Evolutionary conservation across 2,329 filamentous ascomycete genomes (phyloP).

Genomic region (Talaromyces piceae): DNA sequence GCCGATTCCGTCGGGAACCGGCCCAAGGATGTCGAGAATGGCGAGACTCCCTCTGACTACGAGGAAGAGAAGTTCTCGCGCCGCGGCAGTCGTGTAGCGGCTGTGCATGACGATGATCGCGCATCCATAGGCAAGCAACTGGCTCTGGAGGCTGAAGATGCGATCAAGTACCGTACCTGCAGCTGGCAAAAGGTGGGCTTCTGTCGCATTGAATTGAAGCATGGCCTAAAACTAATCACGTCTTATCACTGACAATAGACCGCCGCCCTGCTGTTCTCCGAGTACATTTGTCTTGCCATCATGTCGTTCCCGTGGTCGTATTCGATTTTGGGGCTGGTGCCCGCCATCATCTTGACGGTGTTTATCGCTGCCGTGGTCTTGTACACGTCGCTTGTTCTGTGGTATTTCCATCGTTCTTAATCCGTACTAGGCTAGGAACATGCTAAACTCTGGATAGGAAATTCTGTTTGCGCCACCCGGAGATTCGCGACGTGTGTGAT

Average conservation of each 20-base stretch:
- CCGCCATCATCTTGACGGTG: conserved; percentile 74
- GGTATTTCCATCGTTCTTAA: conserved; percentile 35
- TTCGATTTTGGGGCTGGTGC: conserved; percentile 76
- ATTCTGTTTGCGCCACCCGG: conserved; percentile 83
- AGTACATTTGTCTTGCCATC: conserved; percentile 88
- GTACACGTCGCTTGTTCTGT: conserved; percentile 67
- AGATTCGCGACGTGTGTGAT: conserved; percentile 87
- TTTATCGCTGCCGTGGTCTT: conserved; percentile 71
- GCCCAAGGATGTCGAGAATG: conserved; percentile 8
- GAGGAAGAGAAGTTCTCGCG: conserved; percentile 22
- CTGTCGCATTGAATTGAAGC: too few relatives aligned
- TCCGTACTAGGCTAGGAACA: conserved; percentile 18
- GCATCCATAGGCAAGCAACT: conserved; percentile 59
- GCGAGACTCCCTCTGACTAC: conserved; percentile 13
- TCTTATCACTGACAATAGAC: conserved; percentile 50
- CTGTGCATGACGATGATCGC: conserved; percentile 31
- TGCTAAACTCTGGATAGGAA: conserved; percentile 51
- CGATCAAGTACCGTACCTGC: conserved; percentile 87
- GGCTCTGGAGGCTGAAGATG: conserved; percentile 65
- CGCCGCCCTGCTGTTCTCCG: conserved; percentile 80
- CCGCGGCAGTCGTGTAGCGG: conserved; percentile 14
- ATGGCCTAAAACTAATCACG: too few relatives aligned
- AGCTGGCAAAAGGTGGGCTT: conserved; percentile 73
- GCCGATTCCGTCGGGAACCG: conserved; percentile 14
- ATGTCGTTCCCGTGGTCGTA: conserved; percentile 97